Evolutionary conservation across 2,329 filamentous ascomycete genomes (phyloP).

Genomic region (Penicillium sp.): DNA sequence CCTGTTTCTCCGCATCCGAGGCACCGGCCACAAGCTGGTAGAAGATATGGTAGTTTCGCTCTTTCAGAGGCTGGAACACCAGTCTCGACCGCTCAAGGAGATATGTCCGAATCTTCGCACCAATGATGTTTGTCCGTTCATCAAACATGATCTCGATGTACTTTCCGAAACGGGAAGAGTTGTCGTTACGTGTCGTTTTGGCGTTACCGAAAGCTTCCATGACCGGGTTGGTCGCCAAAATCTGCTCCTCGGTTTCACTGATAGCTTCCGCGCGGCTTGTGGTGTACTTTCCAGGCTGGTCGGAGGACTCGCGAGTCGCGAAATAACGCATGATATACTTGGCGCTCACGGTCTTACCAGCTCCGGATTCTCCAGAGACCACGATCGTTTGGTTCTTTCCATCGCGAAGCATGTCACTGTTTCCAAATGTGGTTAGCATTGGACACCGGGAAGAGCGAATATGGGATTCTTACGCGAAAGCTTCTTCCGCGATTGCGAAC

Average conservation of each 20-base stretch:
- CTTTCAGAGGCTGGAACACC: slow-evolving; percentile 95
- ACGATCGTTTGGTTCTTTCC: slow-evolving; percentile 96
- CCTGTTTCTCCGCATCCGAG: slow-evolving; percentile 77
- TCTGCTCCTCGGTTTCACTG: slow-evolving; percentile 98
- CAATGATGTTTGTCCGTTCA: slow-evolving; percentile 90
- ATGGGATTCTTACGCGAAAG: slow-evolving; percentile 75
- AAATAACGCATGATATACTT: slow-evolving; percentile 99
- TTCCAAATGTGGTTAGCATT: slow-evolving; percentile 39
- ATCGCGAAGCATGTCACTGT: slow-evolving; percentile 93
- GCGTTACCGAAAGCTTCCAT: slow-evolving; percentile 99
- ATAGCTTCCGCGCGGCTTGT: slow-evolving; percentile 78
- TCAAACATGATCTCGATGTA: slow-evolving; percentile 99
- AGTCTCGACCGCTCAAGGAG: slow-evolving; percentile 91
- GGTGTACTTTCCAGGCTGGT: slow-evolving; percentile 75
- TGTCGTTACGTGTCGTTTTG: slow-evolving; percentile 99
- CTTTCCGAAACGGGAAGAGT: slow-evolving; percentile 98
- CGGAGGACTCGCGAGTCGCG: slow-evolving; percentile 91
- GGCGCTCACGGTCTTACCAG: slow-evolving; percentile 97
- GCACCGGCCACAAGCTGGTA: slow-evolving; percentile 95
- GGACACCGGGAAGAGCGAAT: neutral
- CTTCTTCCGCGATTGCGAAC: slow-evolving; percentile 98
- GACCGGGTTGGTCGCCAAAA: slow-evolving; percentile 95
- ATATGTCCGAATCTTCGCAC: slow-evolving; percentile 95
- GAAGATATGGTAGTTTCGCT: slow-evolving; percentile 99
- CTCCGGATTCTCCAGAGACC: slow-evolving; percentile 98